Percentiles rank a stretch among this genome's conserved stretches.
Evolutionary conservation across 805 yeast genomes (phyloP).

Genomic region (Komagataella populi): DNA sequence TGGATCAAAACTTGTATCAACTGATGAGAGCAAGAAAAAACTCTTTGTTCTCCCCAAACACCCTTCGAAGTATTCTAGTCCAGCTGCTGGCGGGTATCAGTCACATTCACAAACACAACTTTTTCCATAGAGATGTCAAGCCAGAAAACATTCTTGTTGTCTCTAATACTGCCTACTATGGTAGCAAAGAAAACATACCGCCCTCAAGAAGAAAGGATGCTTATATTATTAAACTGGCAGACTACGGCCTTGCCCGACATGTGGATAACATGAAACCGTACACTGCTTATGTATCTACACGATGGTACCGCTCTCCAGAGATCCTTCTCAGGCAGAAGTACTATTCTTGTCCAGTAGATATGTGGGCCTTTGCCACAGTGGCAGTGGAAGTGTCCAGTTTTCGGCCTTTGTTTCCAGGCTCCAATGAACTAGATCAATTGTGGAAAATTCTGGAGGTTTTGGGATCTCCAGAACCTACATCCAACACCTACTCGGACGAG

Average conservation of each 20-base stretch:
- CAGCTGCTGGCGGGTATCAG: constrained; percentile 68
- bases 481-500: constrained; percentile 2
- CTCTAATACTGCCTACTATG: constrained; percentile 40
- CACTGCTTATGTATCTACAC: constrained; percentile 69
- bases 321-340: constrained; percentile 48
- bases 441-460: constrained; percentile 51
- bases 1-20: constrained; percentile 74
- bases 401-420: constrained; percentile 76
- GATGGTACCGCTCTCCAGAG: constrained; percentile 85
- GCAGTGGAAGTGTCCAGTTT: constrained; percentile 63
- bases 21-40: constrained; percentile 51
- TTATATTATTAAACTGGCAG: constrained; percentile 64
- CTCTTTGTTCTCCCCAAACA: constrained; percentile 37
- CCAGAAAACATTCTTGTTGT: constrained; percentile 83
- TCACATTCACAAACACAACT: constrained; percentile 63
- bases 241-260: constrained; percentile 66
- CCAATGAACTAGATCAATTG: constrained; percentile 66
- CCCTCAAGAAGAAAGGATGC: constrained; percentile 21
- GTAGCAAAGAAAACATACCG: constrained; percentile 25
- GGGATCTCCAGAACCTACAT: constrained; percentile 50
- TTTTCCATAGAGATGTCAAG: constrained; percentile 81
- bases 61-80: constrained; percentile 51
- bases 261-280: constrained; percentile 37
- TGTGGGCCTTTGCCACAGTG: constrained; percentile 81
- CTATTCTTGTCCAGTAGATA: constrained; percentile 61